Conservation (phyloP, 441 rosid genomes). For the Populus hybrid region DNA sequence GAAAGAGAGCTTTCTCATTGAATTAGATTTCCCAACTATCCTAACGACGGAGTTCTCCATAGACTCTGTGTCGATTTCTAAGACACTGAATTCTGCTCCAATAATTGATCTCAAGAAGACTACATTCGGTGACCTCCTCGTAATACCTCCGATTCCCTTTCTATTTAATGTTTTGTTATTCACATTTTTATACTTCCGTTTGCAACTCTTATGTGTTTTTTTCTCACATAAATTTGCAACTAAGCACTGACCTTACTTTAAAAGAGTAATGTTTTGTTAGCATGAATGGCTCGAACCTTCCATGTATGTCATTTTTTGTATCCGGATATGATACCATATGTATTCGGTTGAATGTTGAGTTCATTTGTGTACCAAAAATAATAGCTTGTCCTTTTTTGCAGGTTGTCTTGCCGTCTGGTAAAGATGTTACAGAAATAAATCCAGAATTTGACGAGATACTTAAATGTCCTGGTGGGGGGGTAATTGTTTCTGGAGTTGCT, state of each 20-base stretch:
- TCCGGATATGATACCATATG: background rate
- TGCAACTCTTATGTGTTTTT: background rate
- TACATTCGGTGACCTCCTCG: slow-evolving; percentile 35
- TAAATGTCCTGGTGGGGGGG: slow-evolving; percentile 57
- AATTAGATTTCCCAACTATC: slow-evolving; percentile 54
- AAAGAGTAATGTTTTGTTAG: background rate
- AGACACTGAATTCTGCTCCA: slow-evolving; percentile 52
- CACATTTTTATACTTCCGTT: background rate
- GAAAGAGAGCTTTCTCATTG: slow-evolving; percentile 36
- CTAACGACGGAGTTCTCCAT: slow-evolving; percentile 29
- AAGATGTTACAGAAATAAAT: slow-evolving; percentile 47
- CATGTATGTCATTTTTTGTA: background rate
- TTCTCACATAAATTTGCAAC: background rate
- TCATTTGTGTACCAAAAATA: background rate
- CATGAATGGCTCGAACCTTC: background rate
- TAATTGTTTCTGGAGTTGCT: slow-evolving; percentile 53
- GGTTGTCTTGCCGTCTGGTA: slow-evolving; percentile 61
- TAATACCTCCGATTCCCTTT: slow-evolving; percentile 23
- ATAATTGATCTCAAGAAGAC: slow-evolving; percentile 54
- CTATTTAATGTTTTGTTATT: background rate
- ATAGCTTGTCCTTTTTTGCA: slow-evolving; percentile 16
- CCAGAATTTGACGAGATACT: slow-evolving; percentile 48
- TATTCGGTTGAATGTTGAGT: background rate
- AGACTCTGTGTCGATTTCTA: slow-evolving; percentile 32
- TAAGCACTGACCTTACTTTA: background rate